Evolutionary conservation across 1,284 basidiomycete genomes (phyloP).

Genomic region (Polyporus tsugae): DNA sequence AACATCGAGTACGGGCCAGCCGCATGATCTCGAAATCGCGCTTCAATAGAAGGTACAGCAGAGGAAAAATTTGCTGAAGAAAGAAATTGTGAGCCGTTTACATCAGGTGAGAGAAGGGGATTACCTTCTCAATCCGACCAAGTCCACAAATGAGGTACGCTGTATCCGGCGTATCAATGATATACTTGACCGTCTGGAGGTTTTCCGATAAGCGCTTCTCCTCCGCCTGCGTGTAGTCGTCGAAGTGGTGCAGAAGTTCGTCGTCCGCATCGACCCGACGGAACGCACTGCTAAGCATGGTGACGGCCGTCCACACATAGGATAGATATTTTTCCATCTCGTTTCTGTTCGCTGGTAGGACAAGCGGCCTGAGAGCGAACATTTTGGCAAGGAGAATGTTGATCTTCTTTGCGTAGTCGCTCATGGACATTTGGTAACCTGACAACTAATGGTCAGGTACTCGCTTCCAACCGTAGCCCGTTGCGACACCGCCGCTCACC

Average conservation of each 20-base stretch:
- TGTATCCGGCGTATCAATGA: slow-evolving; percentile 37
- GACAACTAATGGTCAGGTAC: background rate
- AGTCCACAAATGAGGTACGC: slow-evolving; percentile 34
- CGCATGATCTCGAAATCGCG: slow-evolving; percentile 37
- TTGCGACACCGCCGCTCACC: background rate
- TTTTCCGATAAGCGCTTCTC: slow-evolving; percentile 30
- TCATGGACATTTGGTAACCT: slow-evolving; percentile 34
- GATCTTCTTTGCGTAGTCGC: slow-evolving; percentile 34
- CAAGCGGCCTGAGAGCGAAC: slow-evolving; percentile 22
- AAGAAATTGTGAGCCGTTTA: background rate
- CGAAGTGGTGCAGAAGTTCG: slow-evolving; percentile 20
- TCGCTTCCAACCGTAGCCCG: background rate
- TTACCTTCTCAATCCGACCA: slow-evolving; percentile 36
- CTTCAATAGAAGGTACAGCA: slow-evolving; percentile 38
- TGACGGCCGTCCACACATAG: slow-evolving; percentile 12
- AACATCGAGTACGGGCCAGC: slow-evolving; percentile 25
- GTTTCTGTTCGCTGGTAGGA: slow-evolving; percentile 30
- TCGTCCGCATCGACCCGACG: slow-evolving; percentile 18
- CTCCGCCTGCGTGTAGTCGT: slow-evolving; percentile 29
- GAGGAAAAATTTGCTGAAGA: slow-evolving; percentile 35
- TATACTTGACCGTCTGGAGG: slow-evolving; percentile 36
- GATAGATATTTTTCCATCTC: slow-evolving; percentile 29
- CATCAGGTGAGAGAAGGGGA: background rate
- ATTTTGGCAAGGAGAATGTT: slow-evolving; percentile 32
- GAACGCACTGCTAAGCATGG: slow-evolving; percentile 11